Evolutionary conservation across 2,329 filamentous ascomycete genomes (phyloP).

Genomic region (Aureobasidium vineae): DNA sequence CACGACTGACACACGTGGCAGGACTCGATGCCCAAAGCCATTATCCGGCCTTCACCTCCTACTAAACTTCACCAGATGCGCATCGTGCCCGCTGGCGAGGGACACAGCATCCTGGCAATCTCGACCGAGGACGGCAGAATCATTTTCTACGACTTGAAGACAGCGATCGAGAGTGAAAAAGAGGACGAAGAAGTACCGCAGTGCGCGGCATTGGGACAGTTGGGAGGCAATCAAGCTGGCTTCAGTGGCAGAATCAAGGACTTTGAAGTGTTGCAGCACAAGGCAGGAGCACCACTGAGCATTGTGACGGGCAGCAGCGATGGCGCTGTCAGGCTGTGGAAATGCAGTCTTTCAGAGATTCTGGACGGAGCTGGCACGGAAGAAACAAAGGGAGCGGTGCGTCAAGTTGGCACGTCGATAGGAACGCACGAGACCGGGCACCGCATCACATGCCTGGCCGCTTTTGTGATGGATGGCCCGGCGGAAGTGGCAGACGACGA

Average conservation of each 20-base stretch:
- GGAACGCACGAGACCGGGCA: constrained; percentile 82
- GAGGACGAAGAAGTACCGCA: constrained; percentile 46
- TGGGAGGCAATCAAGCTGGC: constrained; percentile 68
- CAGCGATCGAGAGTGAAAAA: constrained; percentile 42
- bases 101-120: constrained; percentile 61
- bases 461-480: constrained; percentile 68
- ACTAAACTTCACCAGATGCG: constrained; percentile 82
- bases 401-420: constrained; percentile 64
- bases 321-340: constrained; percentile 79
- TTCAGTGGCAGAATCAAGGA: constrained; percentile 80
- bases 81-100: constrained; percentile 58
- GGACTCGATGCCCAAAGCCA: constrained; percentile 76
- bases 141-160: constrained; percentile 72
- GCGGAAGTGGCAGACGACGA: constrained; percentile 8
- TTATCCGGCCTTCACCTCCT: constrained; percentile 63
- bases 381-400: constrained; percentile 29
- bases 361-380: neutral
- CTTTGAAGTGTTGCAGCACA: constrained; percentile 63
- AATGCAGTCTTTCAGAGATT: constrained; percentile 42
- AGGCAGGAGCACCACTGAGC: constrained; percentile 47
- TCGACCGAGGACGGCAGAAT: constrained; percentile 90
- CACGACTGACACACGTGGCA: constrained; percentile 10
- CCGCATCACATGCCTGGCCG: constrained; percentile 82
- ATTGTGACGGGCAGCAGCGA: constrained; percentile 80
- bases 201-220: constrained; percentile 62